These are phyloP conservation scores for Gnaphalium uliginosum DNA, from an alignment of 129 eudicot genomes.

Conservation along the genomic window DNA sequence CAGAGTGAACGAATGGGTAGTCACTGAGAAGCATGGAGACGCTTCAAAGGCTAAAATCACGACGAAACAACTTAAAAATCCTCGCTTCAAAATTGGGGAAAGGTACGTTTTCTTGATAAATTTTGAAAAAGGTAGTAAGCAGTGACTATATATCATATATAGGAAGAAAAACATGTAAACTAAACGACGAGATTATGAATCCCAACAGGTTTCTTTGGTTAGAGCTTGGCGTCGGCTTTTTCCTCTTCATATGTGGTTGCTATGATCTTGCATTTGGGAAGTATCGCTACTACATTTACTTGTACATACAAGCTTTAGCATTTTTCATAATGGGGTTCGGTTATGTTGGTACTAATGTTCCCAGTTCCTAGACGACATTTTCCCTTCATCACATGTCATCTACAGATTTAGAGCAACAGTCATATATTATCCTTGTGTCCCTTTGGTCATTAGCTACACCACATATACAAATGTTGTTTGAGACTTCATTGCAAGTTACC, in stretches of 20 bases:
- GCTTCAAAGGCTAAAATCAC: neutral
- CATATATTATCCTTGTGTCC: neutral
- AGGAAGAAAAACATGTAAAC: neutral
- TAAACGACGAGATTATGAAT: neutral
- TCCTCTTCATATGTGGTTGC: conserved; percentile 5
- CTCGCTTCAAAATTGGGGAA: conserved; percentile 11
- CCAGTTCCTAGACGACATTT: neutral
- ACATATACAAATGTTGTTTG: neutral
- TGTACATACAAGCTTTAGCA: conserved; percentile 11
- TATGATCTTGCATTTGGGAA: conserved; percentile 13
- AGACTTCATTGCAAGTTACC: conserved; percentile 9
- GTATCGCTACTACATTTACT: conserved; percentile 8
- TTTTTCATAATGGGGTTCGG: conserved; percentile 21
- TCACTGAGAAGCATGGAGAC: conserved; percentile 11
- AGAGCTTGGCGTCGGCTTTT: conserved; percentile 12
- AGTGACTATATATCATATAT: too few species aligned
- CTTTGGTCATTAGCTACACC: neutral
- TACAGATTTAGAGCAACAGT: neutral
- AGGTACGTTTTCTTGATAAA: neutral
- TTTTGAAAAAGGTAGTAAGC: too few species aligned
- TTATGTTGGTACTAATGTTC: conserved; percentile 10
- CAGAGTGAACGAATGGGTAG: conserved; percentile 21
- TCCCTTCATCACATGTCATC: neutral
- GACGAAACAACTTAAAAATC: neutral
- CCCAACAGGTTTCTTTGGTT: neutral